These are phyloP conservation scores for Aspergillus affinis DNA, from an alignment of 495 filamentous ascomycete genomes.

Conservation along the genomic window DNA sequence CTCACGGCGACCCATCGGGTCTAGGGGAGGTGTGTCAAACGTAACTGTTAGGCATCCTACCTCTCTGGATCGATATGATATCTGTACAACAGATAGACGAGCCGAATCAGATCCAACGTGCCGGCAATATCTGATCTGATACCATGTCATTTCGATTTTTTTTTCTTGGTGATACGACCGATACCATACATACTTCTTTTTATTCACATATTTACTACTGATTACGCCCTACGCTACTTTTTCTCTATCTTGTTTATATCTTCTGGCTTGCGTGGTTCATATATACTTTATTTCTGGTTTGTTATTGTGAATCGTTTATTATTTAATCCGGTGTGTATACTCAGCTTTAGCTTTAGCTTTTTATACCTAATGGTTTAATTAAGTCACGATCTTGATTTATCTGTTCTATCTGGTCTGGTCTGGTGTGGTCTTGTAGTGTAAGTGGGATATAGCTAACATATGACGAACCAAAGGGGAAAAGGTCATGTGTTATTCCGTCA, in stretches of 20 bases:
- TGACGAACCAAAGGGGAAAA: too few species aligned
- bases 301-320: too few species aligned
- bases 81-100: not conserved
- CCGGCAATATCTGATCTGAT: not conserved
- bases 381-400: too few species aligned
- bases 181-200: slow-evolving; percentile 11
- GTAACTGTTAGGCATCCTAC: not conserved
- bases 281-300: not conserved
- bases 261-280: not conserved
- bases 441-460: too few species aligned
- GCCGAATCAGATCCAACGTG: too few species aligned
- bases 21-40: not conserved
- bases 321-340: too few species aligned
- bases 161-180: slow-evolving; percentile 8
- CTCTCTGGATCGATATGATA: slow-evolving; percentile 1
- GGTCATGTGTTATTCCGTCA: not conserved
- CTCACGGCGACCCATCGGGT: not conserved
- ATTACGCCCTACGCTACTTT: not conserved
- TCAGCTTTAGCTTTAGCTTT: too few species aligned
- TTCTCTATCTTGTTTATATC: not conserved
- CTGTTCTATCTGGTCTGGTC: too few species aligned
- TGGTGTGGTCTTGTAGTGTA: too few species aligned
- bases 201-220: not conserved
- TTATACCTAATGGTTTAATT: too few species aligned
- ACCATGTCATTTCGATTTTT: not conserved